phyloP scores from a whole-genome alignment of 495 filamentous ascomycete genomes.

The Amphirosellinia nigrospora region DNA sequence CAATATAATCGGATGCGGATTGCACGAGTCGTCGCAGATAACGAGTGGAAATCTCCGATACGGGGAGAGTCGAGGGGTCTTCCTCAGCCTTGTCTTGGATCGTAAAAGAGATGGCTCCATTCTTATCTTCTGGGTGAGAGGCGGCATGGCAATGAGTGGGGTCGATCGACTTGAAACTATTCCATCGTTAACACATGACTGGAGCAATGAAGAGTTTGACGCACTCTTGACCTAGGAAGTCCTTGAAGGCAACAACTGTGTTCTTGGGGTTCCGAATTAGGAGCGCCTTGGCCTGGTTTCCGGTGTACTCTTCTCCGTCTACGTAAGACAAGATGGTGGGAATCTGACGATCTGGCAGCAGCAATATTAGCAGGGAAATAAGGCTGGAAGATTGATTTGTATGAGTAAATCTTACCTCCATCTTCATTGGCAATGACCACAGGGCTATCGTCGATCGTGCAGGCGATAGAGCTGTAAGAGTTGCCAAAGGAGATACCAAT shows the following conservation, averaged over 20 bases:
- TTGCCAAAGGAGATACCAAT: conserved; percentile 99
- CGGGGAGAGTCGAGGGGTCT: conserved; percentile 69
- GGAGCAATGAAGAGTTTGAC: conserved; percentile 14
- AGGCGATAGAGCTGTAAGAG: conserved; percentile 95
- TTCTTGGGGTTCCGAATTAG: conserved; percentile 89
- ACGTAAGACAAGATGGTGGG: conserved; percentile 93
- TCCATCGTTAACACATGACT: conserved; percentile 22
- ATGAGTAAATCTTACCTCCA: conserved; percentile 68
- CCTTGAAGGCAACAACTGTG: conserved; percentile 93
- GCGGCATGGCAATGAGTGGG: conserved; percentile 93
- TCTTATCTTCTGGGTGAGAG: conserved; percentile 81
- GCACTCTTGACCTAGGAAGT: conserved; percentile 92
- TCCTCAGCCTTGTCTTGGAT: conserved; percentile 72
- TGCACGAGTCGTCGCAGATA: conserved; percentile 81
- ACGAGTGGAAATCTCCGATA: conserved; percentile 86
- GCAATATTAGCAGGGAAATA: conserved; percentile 25
- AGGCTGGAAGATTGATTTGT: background rate
- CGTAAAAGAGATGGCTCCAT: conserved; percentile 78
- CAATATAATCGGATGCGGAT: conserved; percentile 89
- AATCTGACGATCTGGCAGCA: conserved; percentile 84
- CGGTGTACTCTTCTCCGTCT: conserved; percentile 94
- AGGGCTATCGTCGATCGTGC: conserved; percentile 87
- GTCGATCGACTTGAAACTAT: conserved; percentile 90
- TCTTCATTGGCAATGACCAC: conserved; percentile 99
- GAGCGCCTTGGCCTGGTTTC: conserved; percentile 91